A percentile compares a stretch with the other conserved stretches of the same genome.
These are phyloP conservation scores for Calophaca sinica DNA, from an alignment of 306 rosid species.

Conservation along the genomic window DNA sequence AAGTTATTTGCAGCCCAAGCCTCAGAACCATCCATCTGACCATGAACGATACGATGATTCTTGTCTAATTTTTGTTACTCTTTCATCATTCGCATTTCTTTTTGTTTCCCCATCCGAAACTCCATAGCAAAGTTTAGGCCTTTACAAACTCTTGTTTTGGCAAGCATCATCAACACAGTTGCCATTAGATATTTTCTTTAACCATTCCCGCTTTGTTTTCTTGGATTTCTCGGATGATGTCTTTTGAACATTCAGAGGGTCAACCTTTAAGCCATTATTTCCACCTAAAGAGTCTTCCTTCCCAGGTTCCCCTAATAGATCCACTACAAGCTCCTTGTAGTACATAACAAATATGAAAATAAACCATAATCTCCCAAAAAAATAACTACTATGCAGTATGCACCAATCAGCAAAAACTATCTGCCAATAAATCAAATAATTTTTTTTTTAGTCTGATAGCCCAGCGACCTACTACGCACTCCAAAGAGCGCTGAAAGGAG, in stretches of 20 bases:
- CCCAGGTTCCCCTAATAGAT: slow-evolving; percentile 11
- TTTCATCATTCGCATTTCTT: not conserved
- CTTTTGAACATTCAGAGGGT: slow-evolving; percentile 27
- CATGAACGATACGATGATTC: not conserved
- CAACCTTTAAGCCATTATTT: not conserved
- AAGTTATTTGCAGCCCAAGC: slow-evolving; percentile 9
- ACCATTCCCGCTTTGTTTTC: slow-evolving; percentile 58
- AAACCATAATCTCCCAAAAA: not conserved
- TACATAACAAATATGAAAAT: not conserved
- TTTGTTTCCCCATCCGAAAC: slow-evolving; percentile 36
- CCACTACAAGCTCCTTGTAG: slow-evolving; percentile 45
- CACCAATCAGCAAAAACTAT: not conserved
- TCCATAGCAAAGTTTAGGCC: slow-evolving; percentile 43
- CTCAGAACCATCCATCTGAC: slow-evolving; percentile 33
- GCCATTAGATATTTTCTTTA: slow-evolving; percentile 68
- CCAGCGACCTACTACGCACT: no score
- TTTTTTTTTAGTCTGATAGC: no score
- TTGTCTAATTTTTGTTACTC: not conserved
- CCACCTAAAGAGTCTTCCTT: slow-evolving; percentile 64
- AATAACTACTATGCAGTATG: not conserved
- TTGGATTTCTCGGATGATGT: slow-evolving; percentile 33
- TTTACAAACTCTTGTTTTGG: slow-evolving; percentile 43
- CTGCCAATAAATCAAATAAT: not conserved
- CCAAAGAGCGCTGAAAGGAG: no score
- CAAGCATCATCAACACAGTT: slow-evolving; percentile 48